A percentile compares a stretch with the other conserved stretches of the same genome.
Conservation (phyloP, 208 protist species). For the Borovskyia barvae region DNA sequence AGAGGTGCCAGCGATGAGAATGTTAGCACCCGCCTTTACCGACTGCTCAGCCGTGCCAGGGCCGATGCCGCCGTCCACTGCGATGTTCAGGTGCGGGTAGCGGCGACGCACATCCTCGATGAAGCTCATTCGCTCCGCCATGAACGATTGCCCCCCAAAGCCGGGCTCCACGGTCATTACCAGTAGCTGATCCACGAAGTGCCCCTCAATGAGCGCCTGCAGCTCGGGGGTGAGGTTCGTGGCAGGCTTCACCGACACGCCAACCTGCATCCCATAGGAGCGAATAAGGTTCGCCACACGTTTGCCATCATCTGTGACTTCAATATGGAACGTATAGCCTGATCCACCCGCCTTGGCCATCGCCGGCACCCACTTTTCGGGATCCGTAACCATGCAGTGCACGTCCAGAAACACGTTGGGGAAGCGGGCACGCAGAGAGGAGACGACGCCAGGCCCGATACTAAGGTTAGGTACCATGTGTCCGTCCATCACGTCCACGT, state of each 20-base stretch:
- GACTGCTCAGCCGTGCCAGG: slow-evolving; percentile 92
- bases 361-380: slow-evolving; percentile 84
- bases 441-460: slow-evolving; percentile 93
- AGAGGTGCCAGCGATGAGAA: slow-evolving; percentile 97
- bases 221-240: slow-evolving; percentile 69
- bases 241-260: slow-evolving; percentile 96
- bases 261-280: slow-evolving; percentile 86
- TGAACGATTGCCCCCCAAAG: slow-evolving; percentile 99
- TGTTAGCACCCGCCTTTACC: slow-evolving; percentile 96
- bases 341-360: slow-evolving; percentile 89
- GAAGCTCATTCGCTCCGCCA: slow-evolving; percentile 97
- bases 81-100: slow-evolving; percentile 94
- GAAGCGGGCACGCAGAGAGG: slow-evolving; percentile 83
- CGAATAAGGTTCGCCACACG: slow-evolving; percentile 68
- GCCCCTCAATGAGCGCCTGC: slow-evolving; percentile 58
- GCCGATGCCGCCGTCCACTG: slow-evolving; percentile 98
- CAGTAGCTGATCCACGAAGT: slow-evolving; percentile 96
- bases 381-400: slow-evolving; percentile 96
- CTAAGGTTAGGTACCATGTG: slow-evolving; percentile 98
- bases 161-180: slow-evolving; percentile 99
- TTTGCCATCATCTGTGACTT: slow-evolving; percentile 74
- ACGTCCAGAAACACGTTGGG: slow-evolving; percentile 93
- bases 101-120: slow-evolving; percentile 83
- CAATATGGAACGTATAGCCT: slow-evolving; percentile 96
- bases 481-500: slow-evolving; percentile 98